Base-by-base conservation (phyloP, 192 early-diverging fungal species). In the Coemansia sp. region DNA sequence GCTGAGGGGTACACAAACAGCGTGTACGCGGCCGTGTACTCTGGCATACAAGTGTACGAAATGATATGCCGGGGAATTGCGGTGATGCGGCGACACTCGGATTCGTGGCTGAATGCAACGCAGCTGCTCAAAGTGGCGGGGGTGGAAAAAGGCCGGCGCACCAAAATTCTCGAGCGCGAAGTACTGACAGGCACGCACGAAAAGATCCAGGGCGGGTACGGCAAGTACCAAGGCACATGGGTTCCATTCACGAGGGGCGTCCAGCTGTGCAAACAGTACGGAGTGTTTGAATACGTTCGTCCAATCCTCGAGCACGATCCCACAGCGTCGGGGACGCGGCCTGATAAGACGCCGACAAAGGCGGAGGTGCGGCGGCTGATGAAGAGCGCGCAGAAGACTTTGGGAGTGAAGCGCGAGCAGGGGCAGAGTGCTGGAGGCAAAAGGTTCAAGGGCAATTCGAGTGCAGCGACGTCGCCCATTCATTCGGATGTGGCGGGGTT, bases 161-260 rank as follows among this genome's bases (percentile, higher is more conserved):
- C 94, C 21, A 89, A 93, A 59, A 96, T 99, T 57, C 83, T 99
- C 45, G 97, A 98, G 72, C 84, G 89, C 59, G 95, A 97, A 71
- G 86, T 97, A 9, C 89, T 92, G 64, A 90, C 80, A 1, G 92
- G 93, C 21, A 80, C 85, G 48, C 94, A 94, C 68, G 96, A 99
- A 59, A 97, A 97, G 71, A 91, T 99, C 14, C 96, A 98, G 71
- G 97, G 97, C 12, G 97, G 97, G 11, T 98, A 98, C 73, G 96
- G 96, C 60, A 96, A 95, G 83, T 98, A 97, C 74, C 97, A 96
- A 83, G 96, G 97, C 69, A 94, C 87, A 6, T 90, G 89, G 88
- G 88, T 99, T 6, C 97, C 97, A 3, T 92, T 90, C 70, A 83
- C 85, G 37, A 84, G 91, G 10, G 94, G 91, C n/a, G 84, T 92